Percentiles rank a stretch among this genome's conserved stretches.
Evolutionary conservation across 2,329 filamentous ascomycete genomes (phyloP).

Genomic region (Metarhizium humberi): DNA sequence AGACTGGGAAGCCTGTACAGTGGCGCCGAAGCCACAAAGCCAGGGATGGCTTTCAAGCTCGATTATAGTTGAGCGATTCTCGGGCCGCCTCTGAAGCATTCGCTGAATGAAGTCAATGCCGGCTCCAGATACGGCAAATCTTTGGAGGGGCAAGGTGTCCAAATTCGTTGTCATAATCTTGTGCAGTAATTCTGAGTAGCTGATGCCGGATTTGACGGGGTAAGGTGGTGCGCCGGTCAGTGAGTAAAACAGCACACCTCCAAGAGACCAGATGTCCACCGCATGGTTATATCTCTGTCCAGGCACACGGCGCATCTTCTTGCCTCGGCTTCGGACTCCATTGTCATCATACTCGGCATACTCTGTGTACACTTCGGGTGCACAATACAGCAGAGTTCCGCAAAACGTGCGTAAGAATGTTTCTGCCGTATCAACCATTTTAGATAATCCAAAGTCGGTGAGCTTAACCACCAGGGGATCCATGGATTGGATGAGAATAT

Average conservation of each 20-base stretch:
- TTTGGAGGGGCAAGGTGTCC: conserved; percentile 54
- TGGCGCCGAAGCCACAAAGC: conserved; percentile 38
- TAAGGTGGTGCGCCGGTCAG: conserved; percentile 77
- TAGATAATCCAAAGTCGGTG: conserved; percentile 93
- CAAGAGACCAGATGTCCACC: conserved; percentile 94
- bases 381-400: conserved; percentile 90
- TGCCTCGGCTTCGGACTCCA: conserved; percentile 53
- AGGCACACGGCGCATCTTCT: conserved; percentile 48
- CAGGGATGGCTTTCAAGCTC: conserved; percentile 66
- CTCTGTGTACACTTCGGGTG: conserved; percentile 87
- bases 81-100: conserved; percentile 79
- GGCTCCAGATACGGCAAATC: conserved; percentile 47
- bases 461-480: conserved; percentile 78
- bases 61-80: conserved; percentile 62
- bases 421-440: conserved; percentile 81
- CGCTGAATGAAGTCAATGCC: conserved; percentile 65
- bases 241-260: conserved; percentile 81
- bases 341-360: conserved; percentile 60
- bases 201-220: conserved; percentile 64
- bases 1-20: conserved; percentile 31
- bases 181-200: conserved; percentile 69
- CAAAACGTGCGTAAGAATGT: conserved; percentile 96
- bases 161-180: conserved; percentile 75
- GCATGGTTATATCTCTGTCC: conserved; percentile 76
- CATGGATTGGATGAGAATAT: conserved; percentile 72